Base-by-base conservation (phyloP, 768 basidiomycete genomes). In the Russula sp. region DNA sequence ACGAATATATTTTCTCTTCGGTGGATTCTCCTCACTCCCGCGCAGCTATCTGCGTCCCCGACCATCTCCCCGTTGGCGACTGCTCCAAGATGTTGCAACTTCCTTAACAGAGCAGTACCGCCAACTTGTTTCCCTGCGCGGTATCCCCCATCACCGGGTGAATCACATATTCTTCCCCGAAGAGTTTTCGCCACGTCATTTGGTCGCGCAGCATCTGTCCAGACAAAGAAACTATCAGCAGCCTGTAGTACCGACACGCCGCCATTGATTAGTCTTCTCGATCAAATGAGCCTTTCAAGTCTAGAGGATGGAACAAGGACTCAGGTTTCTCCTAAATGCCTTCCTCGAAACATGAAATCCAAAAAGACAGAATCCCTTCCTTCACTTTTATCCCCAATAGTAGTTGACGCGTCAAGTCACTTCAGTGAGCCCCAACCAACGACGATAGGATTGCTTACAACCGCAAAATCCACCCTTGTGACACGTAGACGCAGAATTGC, bases 401-500 rank as follows among this genome's bases (percentile, higher is more conserved):
- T 32, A 5, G 38, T 25, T 7, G 50, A 22, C 13, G 36, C 25
- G 10, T 60, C 52, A 2, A 9, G 13, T 46, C 5, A 9, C 11
- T 45, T 5, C 20, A 5, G 10, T n/a, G 13, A 14, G 2, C 0
- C 14, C 35, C 50, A 10, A 7, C 22, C 36, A 25, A 4, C 7
- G 20, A 42, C 10, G 16, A 20, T 5, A 13, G n/a, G 10, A 1
- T 2, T 11, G 6, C 18, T 38, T 47, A 25, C 38, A 2, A 16
- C 43, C 2, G 8, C 20, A 7, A 53, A 62, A 13, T 2, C 50
- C 1, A 18, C 20, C 2, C 13, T 25, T n/a, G 8, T 20, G 14
- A 7, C 13, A 1, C 61, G 61, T 14, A 63, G 45, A 25, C 61
- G 61, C 22, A 58, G 25, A 50, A 42, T 63, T 25, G 61, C 61